A percentile compares a stretch with the other conserved stretches of the same genome.
Evolutionary conservation across 768 basidiomycete genomes (phyloP).

Genomic region (Lactarius hengduanensis): DNA sequence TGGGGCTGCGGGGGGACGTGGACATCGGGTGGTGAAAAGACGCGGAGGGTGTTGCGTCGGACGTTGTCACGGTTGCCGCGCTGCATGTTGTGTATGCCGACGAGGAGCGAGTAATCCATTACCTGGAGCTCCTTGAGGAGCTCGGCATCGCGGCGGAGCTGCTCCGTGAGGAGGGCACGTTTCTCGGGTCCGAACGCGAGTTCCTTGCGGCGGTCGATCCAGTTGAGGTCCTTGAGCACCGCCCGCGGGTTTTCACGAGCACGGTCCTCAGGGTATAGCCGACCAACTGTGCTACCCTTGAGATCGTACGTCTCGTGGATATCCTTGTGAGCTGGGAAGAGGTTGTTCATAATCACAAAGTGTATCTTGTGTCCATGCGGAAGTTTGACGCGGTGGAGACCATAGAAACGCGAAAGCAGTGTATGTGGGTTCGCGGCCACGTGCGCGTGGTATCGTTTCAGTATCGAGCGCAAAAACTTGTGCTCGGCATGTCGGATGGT

Average conservation of each 20-base stretch:
- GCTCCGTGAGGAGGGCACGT: constrained; percentile 84
- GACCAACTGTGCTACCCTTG: constrained; percentile 90
- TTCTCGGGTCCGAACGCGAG: constrained; percentile 97
- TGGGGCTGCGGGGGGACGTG: constrained; percentile 60
- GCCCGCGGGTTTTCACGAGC: constrained; percentile 76
- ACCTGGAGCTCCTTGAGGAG: constrained; percentile 79
- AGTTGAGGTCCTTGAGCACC: constrained; percentile 94
- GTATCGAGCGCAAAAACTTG: constrained; percentile 84
- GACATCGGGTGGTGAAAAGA: constrained; percentile 75
- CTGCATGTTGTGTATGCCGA: constrained; percentile 90
- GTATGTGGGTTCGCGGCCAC: constrained; percentile 92
- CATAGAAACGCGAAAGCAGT: constrained; percentile 91
- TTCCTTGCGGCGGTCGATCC: constrained; percentile 76
- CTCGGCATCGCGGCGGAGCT: constrained; percentile 83
- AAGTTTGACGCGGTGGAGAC: constrained; percentile 95
- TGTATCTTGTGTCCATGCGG: constrained; percentile 94
- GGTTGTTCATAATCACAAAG: constrained; percentile 99
- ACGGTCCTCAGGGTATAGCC: constrained; percentile 84
- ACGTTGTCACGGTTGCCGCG: constrained; percentile 92
- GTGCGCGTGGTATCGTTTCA: constrained; percentile 82
- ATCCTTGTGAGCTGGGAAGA: constrained; percentile 96
- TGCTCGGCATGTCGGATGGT: constrained; percentile 95
- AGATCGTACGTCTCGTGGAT: constrained; percentile 97
- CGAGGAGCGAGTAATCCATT: constrained; percentile 95
- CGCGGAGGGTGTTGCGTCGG: constrained; percentile 84